Base-by-base conservation (phyloP, 1,284 basidiomycete species). In the Hypsizygus ulmarius region DNA sequence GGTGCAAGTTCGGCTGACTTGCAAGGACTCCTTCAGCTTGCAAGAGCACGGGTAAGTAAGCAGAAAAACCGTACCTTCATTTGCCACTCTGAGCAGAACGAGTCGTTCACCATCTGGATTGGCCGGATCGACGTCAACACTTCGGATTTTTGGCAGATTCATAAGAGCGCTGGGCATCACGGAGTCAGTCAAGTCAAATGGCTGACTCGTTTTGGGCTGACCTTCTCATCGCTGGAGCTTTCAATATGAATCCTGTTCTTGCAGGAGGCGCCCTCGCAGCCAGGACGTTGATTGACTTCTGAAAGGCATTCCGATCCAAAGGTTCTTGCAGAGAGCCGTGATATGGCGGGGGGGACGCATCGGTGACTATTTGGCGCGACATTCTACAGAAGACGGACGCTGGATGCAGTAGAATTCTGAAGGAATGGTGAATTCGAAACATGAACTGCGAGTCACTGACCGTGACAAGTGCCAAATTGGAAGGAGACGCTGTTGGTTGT, bases 1-100 rank as follows among this genome's bases (percentile, higher is more conserved):
- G 67, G 60, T 16, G 82, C 68, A 58, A 93, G 68, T 41, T 88
- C 79, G 64, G 77, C 88, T 91, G 63, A 69, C 78, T 80, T 81
- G 67, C 69, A 57, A 54, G 21, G 3, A 25, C 21, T 53, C 52
- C 52, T 61, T 50, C 60, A 55, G 33, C 51, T 64, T 46, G 59
- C 47, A 50, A 37, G 35, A 49, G 33, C 50, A 44, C 25, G 43
- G 18, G 41, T 39, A 19, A 18, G 27, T 6, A 32, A 45, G 47
- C 10, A 45, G 21, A 51, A 38, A 42, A 50, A 33, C 29, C 72
- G 62, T 66, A 90, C 89, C 78, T 79, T 82, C 67, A 19, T 79
- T 64, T 12, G 70, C 59, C 5, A 81, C 76, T 39, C 77, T 75
- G 16, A 93, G 66, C 19, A 93, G 64, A 0, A 93, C 66, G 8